Base-by-base conservation (phyloP, 2,329 filamentous ascomycete genomes). In the Fusarium fracticaudum region DNA sequence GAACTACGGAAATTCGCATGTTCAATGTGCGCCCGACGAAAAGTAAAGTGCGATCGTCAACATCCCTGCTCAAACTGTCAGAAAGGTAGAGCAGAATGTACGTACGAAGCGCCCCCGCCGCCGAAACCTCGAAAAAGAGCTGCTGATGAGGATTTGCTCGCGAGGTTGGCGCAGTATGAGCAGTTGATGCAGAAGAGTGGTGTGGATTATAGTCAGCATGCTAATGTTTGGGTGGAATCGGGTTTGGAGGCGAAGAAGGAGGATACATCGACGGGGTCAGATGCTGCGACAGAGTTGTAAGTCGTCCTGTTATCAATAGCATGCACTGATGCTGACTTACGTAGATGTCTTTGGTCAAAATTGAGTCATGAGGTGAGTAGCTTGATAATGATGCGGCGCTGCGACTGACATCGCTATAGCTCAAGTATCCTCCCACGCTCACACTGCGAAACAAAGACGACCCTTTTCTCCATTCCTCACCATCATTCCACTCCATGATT, bases 11-110 rank as follows among this genome's bases (percentile, higher is more conserved):
- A 71, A 51, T n/a, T 76, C 9, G 75, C 76, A 6, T 78, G 76
- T 5, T 63, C 64, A 5, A 35, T 74, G 3, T 77, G 75, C 53
- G 64, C 75, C 8, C 75, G 75, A 18, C 75, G 75, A 5, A 77
- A 77, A 18, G 69, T 77, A 4, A 73, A 81, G 59, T 87, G 85
- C 69, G 81, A 87, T 69, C 81, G 81, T 48, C 69, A 69, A 20
- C 74, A 78, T 4, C 84, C 84, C 2, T 87, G 86, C 62, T 82
- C 82, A 13, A 87, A 86, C 68, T 87, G 86, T 60, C 64, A 76
- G 44, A 86, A 84, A 67, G 78, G 84, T 5, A 64, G 77, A 14
- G 60, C 64, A 3, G 59, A 74, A 48, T 82, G 81, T 35, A 40
- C 66, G 0, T 81, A 80, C 24, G 69, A 77, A 14, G 58, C 71